Evolutionary conservation across 1,139 yeast species (phyloP), one percentile per base, ranked within the genome.

Genomic region (Zygotorulaspora mrakii): DNA sequence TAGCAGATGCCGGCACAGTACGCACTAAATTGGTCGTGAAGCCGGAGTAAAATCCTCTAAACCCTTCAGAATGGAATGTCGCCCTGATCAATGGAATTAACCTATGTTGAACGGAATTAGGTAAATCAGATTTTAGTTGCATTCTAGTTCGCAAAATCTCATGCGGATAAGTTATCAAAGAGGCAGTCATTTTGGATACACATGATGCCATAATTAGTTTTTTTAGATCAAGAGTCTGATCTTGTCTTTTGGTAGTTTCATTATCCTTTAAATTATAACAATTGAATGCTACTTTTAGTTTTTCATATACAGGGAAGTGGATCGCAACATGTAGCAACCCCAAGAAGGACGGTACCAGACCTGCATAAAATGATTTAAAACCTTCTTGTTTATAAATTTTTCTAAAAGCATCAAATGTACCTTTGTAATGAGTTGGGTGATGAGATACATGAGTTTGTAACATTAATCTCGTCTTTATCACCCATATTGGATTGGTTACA

Each of bases 291-390:
- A 60, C 62, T 59, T 91, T 91, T 49, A 91, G 67, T 52, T 77
- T 71, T 58, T 91, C 98, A 60, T 91, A 91, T n/a, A 88, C 79
- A 14, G 98, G 98, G 71, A 91, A 91, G 65, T 91, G 98, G 39
- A 91, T 84, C 1, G 96, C 98, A 28, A 91, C 98, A 63, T 91
- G 98, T 26, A 85, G 70, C 30, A 91, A 70, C 0, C 98, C 98
- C 54, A 91, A 78, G 44, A 89, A 69, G 0, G 96, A 89, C 1
- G 98, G 96, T 6, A 87, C 76, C 28, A 91, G 69, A 1, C 98
- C 98, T 33, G 94, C 77, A 63, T 91, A 91, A 54, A 91, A 87
- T n/a, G 88, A 89, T 33, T 69, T 59, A 1, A 83, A 13, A 1
- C 98, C 98, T 62, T 91, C 98, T 44, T 77, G 75, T 41, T 63